These are phyloP conservation scores for Dictyophora rubrovolvata DNA, from an alignment of 768 basidiomycete genomes.

Conservation along the genomic window DNA sequence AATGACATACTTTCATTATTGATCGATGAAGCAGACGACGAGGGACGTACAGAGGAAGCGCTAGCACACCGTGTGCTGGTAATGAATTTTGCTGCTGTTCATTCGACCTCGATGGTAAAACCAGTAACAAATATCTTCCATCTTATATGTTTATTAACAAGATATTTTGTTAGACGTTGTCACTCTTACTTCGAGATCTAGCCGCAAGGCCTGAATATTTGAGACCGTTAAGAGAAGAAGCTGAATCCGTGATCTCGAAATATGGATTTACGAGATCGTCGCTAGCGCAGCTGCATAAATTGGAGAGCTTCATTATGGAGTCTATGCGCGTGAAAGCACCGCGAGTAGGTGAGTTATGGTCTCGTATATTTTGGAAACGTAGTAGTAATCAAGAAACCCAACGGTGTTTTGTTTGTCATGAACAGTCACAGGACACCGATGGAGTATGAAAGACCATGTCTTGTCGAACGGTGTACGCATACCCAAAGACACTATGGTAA, in stretches of 20 bases:
- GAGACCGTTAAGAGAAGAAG: constrained; percentile 32
- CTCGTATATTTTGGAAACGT: neutral
- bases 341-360: neutral
- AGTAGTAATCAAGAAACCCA: too few species aligned
- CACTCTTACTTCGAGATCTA: constrained; percentile 28
- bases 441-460: constrained; percentile 2
- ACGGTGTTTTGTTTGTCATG: neutral
- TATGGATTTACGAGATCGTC: constrained; percentile 30
- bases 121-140: neutral
- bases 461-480: constrained; percentile 11
- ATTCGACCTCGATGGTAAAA: constrained; percentile 11
- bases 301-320: constrained; percentile 34
- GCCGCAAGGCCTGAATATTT: constrained; percentile 25
- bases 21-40: neutral
- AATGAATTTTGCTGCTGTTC: constrained; percentile 16
- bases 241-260: constrained; percentile 25
- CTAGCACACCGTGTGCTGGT: constrained; percentile 1
- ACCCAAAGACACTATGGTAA: constrained; percentile 6
- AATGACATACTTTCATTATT: neutral
- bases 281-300: constrained; percentile 30
- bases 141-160: constrained; percentile 1
- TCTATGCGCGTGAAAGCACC: constrained; percentile 1
- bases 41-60: neutral
- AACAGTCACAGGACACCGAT: constrained; percentile 5
- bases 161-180: constrained; percentile 23